Evolutionary conservation across 2,329 filamentous ascomycete genomes (phyloP).

Genomic region (Talaromyces sp.): DNA sequence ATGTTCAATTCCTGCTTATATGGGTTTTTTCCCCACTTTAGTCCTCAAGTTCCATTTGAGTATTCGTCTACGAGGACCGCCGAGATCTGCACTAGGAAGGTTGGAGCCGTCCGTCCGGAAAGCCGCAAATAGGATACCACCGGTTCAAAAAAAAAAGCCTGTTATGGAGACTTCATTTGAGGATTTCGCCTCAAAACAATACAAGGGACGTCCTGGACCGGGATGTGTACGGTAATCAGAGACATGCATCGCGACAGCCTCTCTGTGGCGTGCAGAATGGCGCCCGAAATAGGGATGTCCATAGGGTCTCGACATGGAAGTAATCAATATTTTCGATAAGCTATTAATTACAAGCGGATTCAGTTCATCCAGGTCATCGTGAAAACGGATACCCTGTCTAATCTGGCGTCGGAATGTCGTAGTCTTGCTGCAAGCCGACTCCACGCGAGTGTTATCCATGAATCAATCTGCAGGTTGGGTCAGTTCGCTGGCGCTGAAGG

Average conservation of each 20-base stretch:
- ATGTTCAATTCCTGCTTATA: neutral
- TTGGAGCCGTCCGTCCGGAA: neutral
- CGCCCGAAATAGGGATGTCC: neutral
- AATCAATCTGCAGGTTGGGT: neutral
- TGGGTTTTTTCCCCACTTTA: neutral
- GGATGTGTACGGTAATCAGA: neutral
- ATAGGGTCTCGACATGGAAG: neutral
- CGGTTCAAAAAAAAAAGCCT: neutral
- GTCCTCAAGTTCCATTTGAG: neutral
- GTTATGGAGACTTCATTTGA: neutral
- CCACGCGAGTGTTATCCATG: neutral
- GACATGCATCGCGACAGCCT: neutral
- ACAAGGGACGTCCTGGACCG: neutral
- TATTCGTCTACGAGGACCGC: neutral
- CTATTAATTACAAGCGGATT: neutral
- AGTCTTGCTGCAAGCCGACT: neutral
- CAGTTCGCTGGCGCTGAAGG: neutral
- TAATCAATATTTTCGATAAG: neutral
- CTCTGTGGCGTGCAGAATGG: constrained; percentile 4
- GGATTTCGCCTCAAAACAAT: neutral
- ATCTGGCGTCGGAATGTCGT: neutral
- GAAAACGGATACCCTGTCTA: neutral
- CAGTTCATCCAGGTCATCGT: neutral
- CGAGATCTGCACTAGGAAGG: neutral
- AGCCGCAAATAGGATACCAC: neutral